Evolutionary conservation across 352 stramenopile species (phyloP), one percentile per base, ranked within the genome.

Genomic region (Phytophthora pini): DNA sequence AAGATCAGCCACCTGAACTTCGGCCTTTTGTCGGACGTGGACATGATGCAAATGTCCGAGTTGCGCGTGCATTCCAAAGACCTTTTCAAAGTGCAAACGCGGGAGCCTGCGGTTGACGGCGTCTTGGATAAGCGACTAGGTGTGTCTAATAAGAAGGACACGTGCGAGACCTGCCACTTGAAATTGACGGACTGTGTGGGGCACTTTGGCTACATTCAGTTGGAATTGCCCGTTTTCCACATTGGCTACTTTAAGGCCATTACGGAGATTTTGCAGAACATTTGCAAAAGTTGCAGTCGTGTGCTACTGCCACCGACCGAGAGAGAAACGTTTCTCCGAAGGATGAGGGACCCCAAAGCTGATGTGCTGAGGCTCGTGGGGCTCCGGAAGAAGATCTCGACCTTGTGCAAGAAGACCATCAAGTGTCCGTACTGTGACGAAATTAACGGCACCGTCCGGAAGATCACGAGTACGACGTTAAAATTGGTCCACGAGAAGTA

Each of bases 231-330:
- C 0, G 97, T 99, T 56, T 99, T 99, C 76, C 98, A 99, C 82
- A 99, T 99, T 77, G 98, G 98, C 5, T 99, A 99, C 76, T 98
- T 99, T 71, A 99, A 99, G 63, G 95, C 98, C 65, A 99, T 97
- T 48, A 90, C 99, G 11, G 92, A 97, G 52, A 92, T 99, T 15
- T 76, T 99, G 32, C 98, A 99, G 74, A 99, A 97, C 70, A 99
- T 99, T 50, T 99, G 98, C 68, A 96, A 97, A 77, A 89, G 82
- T 17, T 99, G 98, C 77, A 98, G 88, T 20, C 80, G 96, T 31
- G 93, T 99, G 10, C 70, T 99, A 32, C 68, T 99, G 24, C 70
- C 83, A 9, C 87, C 95, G n/a, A 67, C 75, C 5, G 97, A 99
- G 53, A 80, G 97, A 31, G 82, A 93, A 15, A 69, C 74, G 15